These are phyloP conservation scores for Candida nanaspora DNA, from an alignment of 805 yeast genomes.

Conservation along the genomic window DNA sequence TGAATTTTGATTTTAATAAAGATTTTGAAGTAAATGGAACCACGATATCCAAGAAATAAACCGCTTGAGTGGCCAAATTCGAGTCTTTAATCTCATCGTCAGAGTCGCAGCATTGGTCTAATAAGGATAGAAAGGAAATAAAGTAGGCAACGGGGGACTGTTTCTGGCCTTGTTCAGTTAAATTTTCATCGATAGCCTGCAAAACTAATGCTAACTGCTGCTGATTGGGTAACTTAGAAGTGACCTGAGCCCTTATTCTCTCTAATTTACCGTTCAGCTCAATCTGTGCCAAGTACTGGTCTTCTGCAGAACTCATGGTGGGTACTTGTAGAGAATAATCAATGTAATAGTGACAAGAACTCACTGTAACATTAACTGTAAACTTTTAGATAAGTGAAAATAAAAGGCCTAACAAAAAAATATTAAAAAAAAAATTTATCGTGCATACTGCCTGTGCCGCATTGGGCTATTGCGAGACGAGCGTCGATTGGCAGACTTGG, in stretches of 20 bases:
- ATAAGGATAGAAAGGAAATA: conserved; percentile 71
- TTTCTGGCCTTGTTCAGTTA: conserved; percentile 56
- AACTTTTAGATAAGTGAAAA: too few species aligned
- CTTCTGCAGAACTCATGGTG: conserved; percentile 6
- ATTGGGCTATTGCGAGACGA: not conserved
- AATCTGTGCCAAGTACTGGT: conserved; percentile 17
- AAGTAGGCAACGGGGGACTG: conserved; percentile 75
- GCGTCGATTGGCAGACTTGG: not conserved
- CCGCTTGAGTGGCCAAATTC: conserved; percentile 63
- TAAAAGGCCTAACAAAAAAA: not conserved
- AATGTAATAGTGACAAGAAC: not conserved
- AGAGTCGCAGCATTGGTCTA: conserved; percentile 64
- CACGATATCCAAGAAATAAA: conserved; percentile 75
- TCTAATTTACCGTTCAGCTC: conserved; percentile 58
- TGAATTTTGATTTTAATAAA: conserved; percentile 65
- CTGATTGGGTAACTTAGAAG: conserved; percentile 82
- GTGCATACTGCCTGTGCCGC: not conserved
- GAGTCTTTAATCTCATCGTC: conserved; percentile 47
- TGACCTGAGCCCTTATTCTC: conserved; percentile 62
- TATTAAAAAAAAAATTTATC: not conserved
- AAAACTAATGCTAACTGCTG: conserved; percentile 77
- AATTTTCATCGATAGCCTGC: conserved; percentile 85
- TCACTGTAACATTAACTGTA: not conserved
- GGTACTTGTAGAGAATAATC: not conserved
- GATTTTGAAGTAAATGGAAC: conserved; percentile 66